Evolutionary conservation across 2,329 filamentous ascomycete species (phyloP).

Genomic region (Hypoxylon sp.): DNA sequence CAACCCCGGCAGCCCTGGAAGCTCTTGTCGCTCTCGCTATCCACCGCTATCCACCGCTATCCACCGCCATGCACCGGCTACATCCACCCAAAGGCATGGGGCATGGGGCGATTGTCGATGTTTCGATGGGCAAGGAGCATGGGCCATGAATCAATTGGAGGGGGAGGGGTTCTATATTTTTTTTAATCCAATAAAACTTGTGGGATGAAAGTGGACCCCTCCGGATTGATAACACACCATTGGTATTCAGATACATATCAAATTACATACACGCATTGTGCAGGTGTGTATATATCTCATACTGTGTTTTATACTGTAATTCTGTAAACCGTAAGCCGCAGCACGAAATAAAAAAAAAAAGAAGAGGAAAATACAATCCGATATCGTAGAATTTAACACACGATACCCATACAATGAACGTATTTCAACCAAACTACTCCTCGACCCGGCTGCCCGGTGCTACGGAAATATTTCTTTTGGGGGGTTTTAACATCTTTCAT

Average conservation of each 20-base stretch:
- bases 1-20: conserved; percentile 27
- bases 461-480: not conserved
- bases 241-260: too few species aligned
- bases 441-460: conserved; percentile 9
- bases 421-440: conserved; percentile 22
- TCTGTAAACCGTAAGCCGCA: conserved; percentile 20
- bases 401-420: conserved; percentile 29
- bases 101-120: conserved; percentile 36
- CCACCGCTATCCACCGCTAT: conserved; percentile 34
- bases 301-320: conserved; percentile 18
- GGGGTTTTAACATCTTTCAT: not conserved
- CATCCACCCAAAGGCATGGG: conserved; percentile 14
- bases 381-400: conserved; percentile 36
- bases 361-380: conserved; percentile 10
- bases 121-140: conserved; percentile 34
- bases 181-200: conserved; percentile 24
- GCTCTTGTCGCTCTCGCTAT: conserved; percentile 22
- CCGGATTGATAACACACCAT: conserved; percentile 41
- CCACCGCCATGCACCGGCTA: conserved; percentile 35
- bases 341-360: not conserved
- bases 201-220: conserved; percentile 8
- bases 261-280: conserved; percentile 18
- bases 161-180: conserved; percentile 33
- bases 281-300: not conserved
- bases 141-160: conserved; percentile 22